Percentiles rank a stretch among this genome's conserved stretches.
phyloP scores from a whole-genome alignment of 164 flowering plant species.

The Aristolochia fimbriata region DNA sequence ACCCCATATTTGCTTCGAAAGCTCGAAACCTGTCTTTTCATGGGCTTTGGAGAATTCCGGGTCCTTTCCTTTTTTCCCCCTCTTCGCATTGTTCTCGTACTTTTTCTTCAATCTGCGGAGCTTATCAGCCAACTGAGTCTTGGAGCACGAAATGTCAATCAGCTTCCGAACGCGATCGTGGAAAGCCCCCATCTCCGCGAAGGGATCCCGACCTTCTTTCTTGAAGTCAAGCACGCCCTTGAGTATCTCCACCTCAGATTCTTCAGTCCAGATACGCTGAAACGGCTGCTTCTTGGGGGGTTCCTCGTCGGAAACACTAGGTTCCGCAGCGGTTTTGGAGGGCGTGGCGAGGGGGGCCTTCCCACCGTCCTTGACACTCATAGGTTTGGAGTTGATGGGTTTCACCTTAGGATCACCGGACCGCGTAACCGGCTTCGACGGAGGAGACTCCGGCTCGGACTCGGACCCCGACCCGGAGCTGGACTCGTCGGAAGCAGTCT shows the following conservation, averaged over 20 bases:
- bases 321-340: background rate
- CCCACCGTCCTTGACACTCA: background rate
- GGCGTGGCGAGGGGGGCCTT: background rate
- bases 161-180: background rate
- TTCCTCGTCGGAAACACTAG: background rate
- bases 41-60: constrained; percentile 1
- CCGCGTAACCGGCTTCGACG: background rate
- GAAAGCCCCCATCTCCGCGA: background rate
- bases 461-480: background rate
- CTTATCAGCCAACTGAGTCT: constrained; percentile 1
- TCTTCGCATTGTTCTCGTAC: constrained; percentile 1
- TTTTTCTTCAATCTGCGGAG: constrained; percentile 7
- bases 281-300: constrained; percentile 5
- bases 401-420: background rate
- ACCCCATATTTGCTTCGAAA: constrained; percentile 6
- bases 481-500: background rate
- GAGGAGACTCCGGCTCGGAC: background rate
- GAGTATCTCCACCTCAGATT: constrained; percentile 7
- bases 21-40: constrained; percentile 2
- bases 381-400: background rate
- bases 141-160: background rate
- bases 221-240: constrained; percentile 5
- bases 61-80: constrained; percentile 1
- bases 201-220: background rate
- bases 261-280: constrained; percentile 5